Evolutionary conservation across 345 rosid species (phyloP).

Genomic region (Acer negundo): DNA sequence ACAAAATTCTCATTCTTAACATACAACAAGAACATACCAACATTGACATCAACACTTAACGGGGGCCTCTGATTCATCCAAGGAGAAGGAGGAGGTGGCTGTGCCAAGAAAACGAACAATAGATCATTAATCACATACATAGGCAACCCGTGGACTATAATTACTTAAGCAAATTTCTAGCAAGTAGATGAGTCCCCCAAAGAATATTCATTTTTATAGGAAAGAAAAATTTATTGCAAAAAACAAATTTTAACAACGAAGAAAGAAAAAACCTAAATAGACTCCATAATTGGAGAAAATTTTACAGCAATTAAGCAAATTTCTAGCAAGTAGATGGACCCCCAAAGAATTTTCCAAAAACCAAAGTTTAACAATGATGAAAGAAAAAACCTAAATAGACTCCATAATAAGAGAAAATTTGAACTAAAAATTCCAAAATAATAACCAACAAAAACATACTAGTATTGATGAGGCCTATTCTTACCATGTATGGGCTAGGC

Average conservation of each 20-base stretch:
- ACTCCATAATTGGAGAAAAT: background rate
- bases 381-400: background rate
- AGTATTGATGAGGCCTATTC: slow-evolving; percentile 8
- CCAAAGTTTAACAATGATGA: background rate
- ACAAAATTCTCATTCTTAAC: slow-evolving; percentile 12
- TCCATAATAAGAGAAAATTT: background rate
- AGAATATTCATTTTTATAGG: background rate
- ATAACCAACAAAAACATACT: background rate
- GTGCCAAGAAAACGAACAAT: slow-evolving; percentile 25
- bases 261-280: background rate
- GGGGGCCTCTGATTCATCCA: slow-evolving; percentile 81
- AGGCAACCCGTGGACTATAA: slow-evolving; percentile 8
- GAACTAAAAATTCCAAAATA: background rate
- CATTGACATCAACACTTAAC: slow-evolving; percentile 81
- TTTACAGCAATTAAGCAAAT: background rate
- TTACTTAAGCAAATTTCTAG: background rate
- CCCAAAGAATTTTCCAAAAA: slow-evolving; percentile 3
- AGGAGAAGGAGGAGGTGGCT: slow-evolving; percentile 79
- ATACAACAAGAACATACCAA: slow-evolving; percentile 62
- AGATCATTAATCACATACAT: slow-evolving; percentile 8
- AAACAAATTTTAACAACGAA: background rate
- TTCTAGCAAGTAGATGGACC: background rate
- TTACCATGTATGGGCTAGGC: slow-evolving; percentile 85
- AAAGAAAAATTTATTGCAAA: background rate
- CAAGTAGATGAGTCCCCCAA: background rate